Percentiles rank a stretch among this genome's conserved stretches.
Evolutionary conservation across 257 asterid genomes (phyloP).

Genomic region (Leptodermis oblonga): DNA sequence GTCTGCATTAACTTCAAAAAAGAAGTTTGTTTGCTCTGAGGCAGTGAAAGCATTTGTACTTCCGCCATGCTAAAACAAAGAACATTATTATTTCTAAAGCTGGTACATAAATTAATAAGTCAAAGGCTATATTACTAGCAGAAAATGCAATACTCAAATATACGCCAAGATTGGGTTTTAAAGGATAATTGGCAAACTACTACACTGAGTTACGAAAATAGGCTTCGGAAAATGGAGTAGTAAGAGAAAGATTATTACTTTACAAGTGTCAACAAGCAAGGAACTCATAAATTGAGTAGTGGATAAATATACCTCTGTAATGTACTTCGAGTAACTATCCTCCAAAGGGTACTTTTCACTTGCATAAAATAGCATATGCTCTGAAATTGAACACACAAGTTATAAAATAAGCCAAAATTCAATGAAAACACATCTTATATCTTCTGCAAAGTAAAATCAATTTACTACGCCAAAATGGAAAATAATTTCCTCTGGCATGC

Average conservation of each 20-base stretch:
- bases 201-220: not conserved
- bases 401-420: not conserved
- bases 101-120: not conserved
- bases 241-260: not conserved
- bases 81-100: not conserved
- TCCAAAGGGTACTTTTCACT: constrained; percentile 94
- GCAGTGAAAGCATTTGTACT: constrained; percentile 95
- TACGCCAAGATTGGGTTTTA: not conserved
- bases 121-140: not conserved
- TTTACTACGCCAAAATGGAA: not conserved
- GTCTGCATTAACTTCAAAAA: constrained; percentile 87
- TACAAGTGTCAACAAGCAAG: not conserved
- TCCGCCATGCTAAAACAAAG: constrained; percentile 74
- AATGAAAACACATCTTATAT: not conserved
- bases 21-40: constrained; percentile 77
- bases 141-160: not conserved
- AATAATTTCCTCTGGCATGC: not conserved
- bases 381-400: constrained; percentile 39
- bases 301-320: constrained; percentile 58
- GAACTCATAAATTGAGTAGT: constrained; percentile 4
- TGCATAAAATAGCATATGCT: constrained; percentile 96
- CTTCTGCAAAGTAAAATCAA: not conserved
- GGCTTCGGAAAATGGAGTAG: not conserved
- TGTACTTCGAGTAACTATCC: constrained; percentile 91
- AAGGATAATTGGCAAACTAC: not conserved